Base-by-base conservation (phyloP, 345 rosid species). In the Salix caprea region DNA sequence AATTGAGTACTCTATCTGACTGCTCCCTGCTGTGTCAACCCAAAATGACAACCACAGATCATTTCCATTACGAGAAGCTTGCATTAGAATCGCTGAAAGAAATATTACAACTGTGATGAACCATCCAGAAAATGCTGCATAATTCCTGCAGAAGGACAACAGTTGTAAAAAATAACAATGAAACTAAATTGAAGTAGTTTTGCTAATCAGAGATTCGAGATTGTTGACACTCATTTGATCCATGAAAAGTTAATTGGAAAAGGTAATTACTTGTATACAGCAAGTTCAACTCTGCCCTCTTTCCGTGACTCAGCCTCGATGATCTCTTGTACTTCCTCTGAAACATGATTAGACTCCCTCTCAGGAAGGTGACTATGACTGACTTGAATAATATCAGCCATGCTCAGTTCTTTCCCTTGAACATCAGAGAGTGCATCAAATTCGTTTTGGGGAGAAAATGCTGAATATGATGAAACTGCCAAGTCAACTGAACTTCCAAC, bases 11-110 rank as follows among this genome's bases (percentile, higher is more conserved):
- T 82, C 66, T 77, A 78, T 67, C 74, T 73, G 82, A 74, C 84
- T 84, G 78, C 76, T 87, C 70, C 89, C 89, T 24, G 95, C 85
- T 48, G 88, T 81, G 82, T 94, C 96, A 75, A 92, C 97, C 99
- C 97, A 94, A 83, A 84, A 92, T 24, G 94, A 94, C 60, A 94
- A 85, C 99, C 97, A 94, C 65, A 94, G 83, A 80, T 94, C 99
- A 86, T 88, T 94, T 58, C 96, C 97, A 70, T 94, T 94, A 42
- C 94, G 95, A 18, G 99, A 91, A 76, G 92, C 93, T 91, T 94
- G 99, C 99, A 94, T 94, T 80, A 86, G 78, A 84, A 92, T 77
- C 52, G 97, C 97, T 1, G 99, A 91, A 77, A 90, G 77, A 73
- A 85, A 73, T 82, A 94, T 88, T 50, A 89, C 85, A 70, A 85